Evolutionary conservation across 2,329 filamentous ascomycete species (phyloP), one percentile per base, ranked within the genome.

Genomic region (Ceratocystis variospora): DNA sequence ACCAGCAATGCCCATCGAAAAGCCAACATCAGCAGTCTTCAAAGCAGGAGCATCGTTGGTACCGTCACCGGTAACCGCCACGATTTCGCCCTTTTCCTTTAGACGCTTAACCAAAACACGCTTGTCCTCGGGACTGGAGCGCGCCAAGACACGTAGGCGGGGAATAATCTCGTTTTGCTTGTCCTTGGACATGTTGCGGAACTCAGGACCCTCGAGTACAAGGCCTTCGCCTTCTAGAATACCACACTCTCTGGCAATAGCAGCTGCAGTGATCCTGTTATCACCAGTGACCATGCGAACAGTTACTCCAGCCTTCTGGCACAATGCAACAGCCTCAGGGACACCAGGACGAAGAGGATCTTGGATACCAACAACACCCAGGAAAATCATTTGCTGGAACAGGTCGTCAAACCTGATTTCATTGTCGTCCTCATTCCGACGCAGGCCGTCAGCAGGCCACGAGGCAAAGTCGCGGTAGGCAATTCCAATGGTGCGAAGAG

Each of bases 251-350:
- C 81, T 81, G 22, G 89, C 89, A 71, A 93, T 93, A 25, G 89
- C 87, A 73, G 88, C 83, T 1, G 89, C 89, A 6, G 89, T 93
- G 68, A 89, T 77, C 70, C 87, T 84, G 76, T 93, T 92, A 76
- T 93, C 89, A 69, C 89, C 89, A 3, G 89, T 93, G 2, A 93
- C 89, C 89, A 93, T 93, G 72, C 89, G 87, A 19, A 92, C 88
- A 68, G 87, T 82, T 10, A 93, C 88, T 68, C 89, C 89, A 3
- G 89, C 89, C 66, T 82, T 80, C 73, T 92, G 87, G 72, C 89
- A 92, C 67, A 85, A 80, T 68, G 78, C 79, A 33, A 93, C 88
- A 10, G 89, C 88, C 63, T 90, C 83, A 1, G 79, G 79, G n/a
- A 92, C 89, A 68, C 88, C 88, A 0, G 83, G 80, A 68, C 89